Evolutionary conservation across 1,284 basidiomycete genomes (phyloP).

Genomic region (Microbotryomycetes sp.): DNA sequence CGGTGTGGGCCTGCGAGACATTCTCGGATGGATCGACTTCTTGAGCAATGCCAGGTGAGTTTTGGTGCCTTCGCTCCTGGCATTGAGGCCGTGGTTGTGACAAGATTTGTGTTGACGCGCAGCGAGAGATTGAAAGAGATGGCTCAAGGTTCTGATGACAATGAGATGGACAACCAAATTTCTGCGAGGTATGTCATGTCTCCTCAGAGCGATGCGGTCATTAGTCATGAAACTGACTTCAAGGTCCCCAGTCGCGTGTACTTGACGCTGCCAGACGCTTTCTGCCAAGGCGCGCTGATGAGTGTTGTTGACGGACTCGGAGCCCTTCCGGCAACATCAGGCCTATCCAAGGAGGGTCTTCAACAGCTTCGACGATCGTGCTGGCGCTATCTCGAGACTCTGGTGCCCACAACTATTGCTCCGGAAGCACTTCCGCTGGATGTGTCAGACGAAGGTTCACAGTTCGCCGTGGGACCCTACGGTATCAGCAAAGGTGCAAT

Average conservation of each 20-base stretch:
- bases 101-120: background rate
- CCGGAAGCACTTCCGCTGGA: conserved; percentile 25
- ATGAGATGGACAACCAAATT: no score
- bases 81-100: background rate
- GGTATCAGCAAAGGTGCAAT: conserved; percentile 58
- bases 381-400: conserved; percentile 21
- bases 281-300: conserved; percentile 45
- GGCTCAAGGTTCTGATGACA: no score
- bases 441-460: conserved; percentile 32
- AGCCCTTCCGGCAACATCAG: conserved; percentile 33
- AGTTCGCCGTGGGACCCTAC: conserved; percentile 69
- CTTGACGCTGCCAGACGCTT: conserved; percentile 35
- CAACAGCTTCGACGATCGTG: conserved; percentile 16
- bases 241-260: conserved; percentile 12
- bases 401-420: conserved; percentile 19
- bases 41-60: conserved; percentile 53
- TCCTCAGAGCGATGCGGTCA: background rate
- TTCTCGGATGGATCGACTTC: conserved; percentile 88
- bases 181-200: background rate
- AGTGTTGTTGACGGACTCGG: conserved; percentile 45
- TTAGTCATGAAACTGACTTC: background rate
- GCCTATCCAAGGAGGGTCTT: conserved; percentile 29
- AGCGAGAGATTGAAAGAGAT: no score
- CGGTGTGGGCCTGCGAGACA: conserved; percentile 67
- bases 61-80: background rate